These are phyloP conservation scores for Sanghuangporus baumii DNA, from an alignment of 1,284 basidiomycete genomes.

Conservation along the genomic window DNA sequence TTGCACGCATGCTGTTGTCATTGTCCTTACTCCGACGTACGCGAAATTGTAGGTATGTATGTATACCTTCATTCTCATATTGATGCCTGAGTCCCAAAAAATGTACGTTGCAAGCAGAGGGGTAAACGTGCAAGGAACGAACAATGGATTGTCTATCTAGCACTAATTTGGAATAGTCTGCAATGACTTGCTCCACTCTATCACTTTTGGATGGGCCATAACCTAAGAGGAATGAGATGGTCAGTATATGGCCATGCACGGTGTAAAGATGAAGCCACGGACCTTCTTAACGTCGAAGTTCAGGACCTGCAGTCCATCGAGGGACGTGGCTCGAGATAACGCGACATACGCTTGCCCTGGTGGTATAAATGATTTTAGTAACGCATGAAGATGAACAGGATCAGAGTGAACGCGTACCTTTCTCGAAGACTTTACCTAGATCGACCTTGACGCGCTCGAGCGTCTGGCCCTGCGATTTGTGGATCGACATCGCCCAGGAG, in stretches of 20 bases:
- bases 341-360: conserved; percentile 93
- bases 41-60: too few species aligned
- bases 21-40: too few species aligned
- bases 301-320: conserved; percentile 88
- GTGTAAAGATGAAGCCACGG: conserved; percentile 1
- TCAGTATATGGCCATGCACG: not conserved
- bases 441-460: conserved; percentile 83
- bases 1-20: too few species aligned
- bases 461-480: conserved; percentile 92
- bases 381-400: not conserved
- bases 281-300: conserved; percentile 82
- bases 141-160: not conserved
- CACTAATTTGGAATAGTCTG: conserved; percentile 18
- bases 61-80: too few species aligned
- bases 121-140: not conserved
- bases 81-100: not conserved
- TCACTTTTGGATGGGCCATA: conserved; percentile 33
- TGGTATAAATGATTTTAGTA: not conserved
- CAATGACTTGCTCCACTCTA: conserved; percentile 33
- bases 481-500: conserved; percentile 94
- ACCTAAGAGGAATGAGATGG: conserved; percentile 24
- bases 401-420: conserved; percentile 44
- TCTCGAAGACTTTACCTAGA: conserved; percentile 80
- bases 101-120: not conserved
- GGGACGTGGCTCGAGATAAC: conserved; percentile 86